These are phyloP conservation scores for Starmerella powellii DNA, from an alignment of 805 yeast species.

Conservation along the genomic window DNA sequence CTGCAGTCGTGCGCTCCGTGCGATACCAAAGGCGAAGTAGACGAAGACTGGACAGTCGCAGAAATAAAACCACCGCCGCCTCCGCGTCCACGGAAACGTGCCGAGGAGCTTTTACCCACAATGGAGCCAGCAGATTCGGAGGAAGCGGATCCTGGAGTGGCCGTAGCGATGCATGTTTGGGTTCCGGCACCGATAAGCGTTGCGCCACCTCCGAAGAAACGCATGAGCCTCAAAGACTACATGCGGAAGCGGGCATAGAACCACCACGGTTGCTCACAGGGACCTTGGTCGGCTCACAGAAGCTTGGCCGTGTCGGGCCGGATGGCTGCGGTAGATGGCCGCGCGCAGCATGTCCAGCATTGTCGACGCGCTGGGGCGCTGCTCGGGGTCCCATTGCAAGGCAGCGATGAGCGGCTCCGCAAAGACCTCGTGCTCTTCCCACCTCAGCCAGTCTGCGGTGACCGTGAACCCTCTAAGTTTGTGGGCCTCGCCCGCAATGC, in stretches of 20 bases:
- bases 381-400: slow-evolving; percentile 66
- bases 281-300: too few relatives aligned
- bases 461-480: not conserved
- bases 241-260: slow-evolving; percentile 13
- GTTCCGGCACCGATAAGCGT: slow-evolving; percentile 9
- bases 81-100: not conserved
- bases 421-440: slow-evolving; percentile 22
- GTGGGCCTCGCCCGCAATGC: not conserved
- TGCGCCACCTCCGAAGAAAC: slow-evolving; percentile 18
- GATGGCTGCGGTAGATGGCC: not conserved
- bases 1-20: slow-evolving; percentile 6
- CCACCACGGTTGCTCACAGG: too few relatives aligned
- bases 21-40: not conserved
- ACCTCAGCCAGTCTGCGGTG: slow-evolving; percentile 5
- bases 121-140: not conserved
- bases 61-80: not conserved
- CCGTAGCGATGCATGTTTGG: slow-evolving; percentile 14
- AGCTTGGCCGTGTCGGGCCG: too few relatives aligned
- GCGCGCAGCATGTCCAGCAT: slow-evolving; percentile 12
- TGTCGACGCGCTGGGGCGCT: slow-evolving; percentile 18
- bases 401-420: slow-evolving; percentile 30
- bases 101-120: not conserved
- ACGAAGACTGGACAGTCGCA: slow-evolving; percentile 15
- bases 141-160: slow-evolving; percentile 3
- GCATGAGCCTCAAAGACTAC: slow-evolving; percentile 22